Evolutionary conservation across 345 rosid species (phyloP), one percentile per base, ranked within the genome.

Genomic region (Dipteronia sinensis): DNA sequence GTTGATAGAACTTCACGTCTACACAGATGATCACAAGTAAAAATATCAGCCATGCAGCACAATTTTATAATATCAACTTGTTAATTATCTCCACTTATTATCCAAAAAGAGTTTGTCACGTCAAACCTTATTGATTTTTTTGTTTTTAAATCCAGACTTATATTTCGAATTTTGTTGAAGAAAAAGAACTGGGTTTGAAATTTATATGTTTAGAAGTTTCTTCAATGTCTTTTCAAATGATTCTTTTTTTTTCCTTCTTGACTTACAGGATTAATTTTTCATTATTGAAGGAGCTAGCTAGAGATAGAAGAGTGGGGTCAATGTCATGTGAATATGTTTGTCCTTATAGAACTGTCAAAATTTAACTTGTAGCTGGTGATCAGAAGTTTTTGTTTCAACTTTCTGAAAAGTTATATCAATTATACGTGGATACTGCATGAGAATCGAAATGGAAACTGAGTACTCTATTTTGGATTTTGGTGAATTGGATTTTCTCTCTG

Each of bases 321-420:
- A 20, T 19, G 9, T 65, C 64, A 65, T 19, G 70, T 75, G 71
- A 65, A n/a, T 65, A 65, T 49, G 13, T 17, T 65, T 64, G 70
- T 74, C 77, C 49, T 19, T 12, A 29, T n/a, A 56, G 59, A 11
- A 49, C 3, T 9, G 15, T 47, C 19, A 5, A 44, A 63, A 17
- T 44, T 46, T 63, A 63, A 22, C 69, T 46, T 44, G 17, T 10
- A 17, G 38, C 6, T 34, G 38, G 58, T 1, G 46, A 7, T 42
- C 29, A 62, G 10, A 63, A 63, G 38, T 27, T 73, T 27, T 73
- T 44, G 23, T n/a, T 73, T 61, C 74, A 29, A 22, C 25, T 58
- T 19, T 20, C 1, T 20, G 6, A 59, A 9, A 59, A 53, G 58
- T 53, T 16, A 3, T 53, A 4, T 53, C 4, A 53, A 42, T 53